A percentile compares a stretch with the other conserved stretches of the same genome.
Evolutionary conservation across 306 rosid species (phyloP).

Genomic region (Trifolium dubium): DNA sequence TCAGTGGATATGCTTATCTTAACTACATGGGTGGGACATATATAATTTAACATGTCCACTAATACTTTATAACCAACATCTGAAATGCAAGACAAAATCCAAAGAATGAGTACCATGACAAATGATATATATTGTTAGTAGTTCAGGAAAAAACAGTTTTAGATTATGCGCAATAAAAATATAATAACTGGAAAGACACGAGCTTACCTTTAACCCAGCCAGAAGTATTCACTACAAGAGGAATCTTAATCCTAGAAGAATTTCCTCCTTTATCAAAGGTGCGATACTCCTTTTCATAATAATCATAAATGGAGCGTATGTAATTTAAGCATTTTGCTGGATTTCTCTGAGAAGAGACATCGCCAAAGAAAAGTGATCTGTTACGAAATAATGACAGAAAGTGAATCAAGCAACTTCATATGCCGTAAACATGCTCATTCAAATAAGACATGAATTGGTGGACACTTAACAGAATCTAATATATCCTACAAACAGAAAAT

Average conservation of each 20-base stretch:
- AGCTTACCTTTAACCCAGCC: conserved; percentile 96
- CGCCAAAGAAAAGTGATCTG: conserved; percentile 93
- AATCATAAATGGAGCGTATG: conserved; percentile 57
- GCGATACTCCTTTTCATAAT: conserved; percentile 59
- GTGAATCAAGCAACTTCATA: conserved; percentile 41
- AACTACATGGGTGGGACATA: conserved; percentile 81
- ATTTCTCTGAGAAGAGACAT: conserved; percentile 75
- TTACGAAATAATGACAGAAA: conserved; percentile 24
- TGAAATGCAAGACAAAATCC: conserved; percentile 45
- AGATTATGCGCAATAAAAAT: conserved; percentile 27
- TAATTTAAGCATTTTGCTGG: conserved; percentile 63
- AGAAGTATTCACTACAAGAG: conserved; percentile 88
- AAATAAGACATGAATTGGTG: conserved; percentile 19
- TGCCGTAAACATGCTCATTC: conserved; percentile 25
- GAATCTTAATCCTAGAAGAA: conserved; percentile 53
- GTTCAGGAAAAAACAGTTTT: conserved; percentile 22
- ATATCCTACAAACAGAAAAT: conserved; percentile 20
- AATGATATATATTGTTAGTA: conserved; percentile 13
- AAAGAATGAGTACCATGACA: conserved; percentile 7
- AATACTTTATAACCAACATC: conserved; percentile 83
- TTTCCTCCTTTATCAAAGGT: conserved; percentile 42
- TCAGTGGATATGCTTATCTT: conserved; percentile 73
- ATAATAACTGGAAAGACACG: conserved; percentile 9
- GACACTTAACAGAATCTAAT: background rate
- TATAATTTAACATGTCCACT: conserved; percentile 75